Evolutionary conservation across 441 rosid genomes (phyloP).

Genomic region (Raphanus hybrid): DNA sequence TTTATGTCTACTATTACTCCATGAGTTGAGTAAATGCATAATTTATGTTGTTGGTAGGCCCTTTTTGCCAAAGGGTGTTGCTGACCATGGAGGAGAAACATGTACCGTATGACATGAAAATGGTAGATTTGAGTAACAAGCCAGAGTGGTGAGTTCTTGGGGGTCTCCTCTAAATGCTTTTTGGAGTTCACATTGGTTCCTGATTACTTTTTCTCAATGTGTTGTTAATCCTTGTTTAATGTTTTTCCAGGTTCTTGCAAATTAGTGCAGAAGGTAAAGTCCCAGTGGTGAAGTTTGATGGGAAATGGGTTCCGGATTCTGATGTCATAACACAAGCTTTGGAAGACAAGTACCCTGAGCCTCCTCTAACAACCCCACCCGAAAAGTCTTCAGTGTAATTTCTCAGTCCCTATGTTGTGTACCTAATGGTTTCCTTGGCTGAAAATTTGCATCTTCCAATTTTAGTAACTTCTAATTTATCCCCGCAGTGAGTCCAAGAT

Average conservation of each 20-base stretch:
- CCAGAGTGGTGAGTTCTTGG: conserved; percentile 80
- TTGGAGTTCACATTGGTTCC: conserved; percentile 4
- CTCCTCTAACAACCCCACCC: conserved; percentile 73
- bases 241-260: conserved; percentile 68
- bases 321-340: conserved; percentile 82
- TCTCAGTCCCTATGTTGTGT: too few species aligned
- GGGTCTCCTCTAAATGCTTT: neutral
- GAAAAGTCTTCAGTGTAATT: conserved; percentile 85
- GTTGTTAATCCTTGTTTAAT: conserved; percentile 18
- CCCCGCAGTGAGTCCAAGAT: too few species aligned
- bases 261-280: conserved; percentile 93
- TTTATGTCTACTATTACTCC: neutral
- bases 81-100: conserved; percentile 91
- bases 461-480: too few species aligned
- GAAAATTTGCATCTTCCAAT: too few species aligned
- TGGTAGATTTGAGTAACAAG: conserved; percentile 81
- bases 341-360: conserved; percentile 89
- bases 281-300: conserved; percentile 80
- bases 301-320: conserved; percentile 93
- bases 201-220: neutral
- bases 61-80: conserved; percentile 87
- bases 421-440: too few species aligned
- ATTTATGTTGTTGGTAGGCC: conserved; percentile 52
- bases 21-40: conserved; percentile 15
- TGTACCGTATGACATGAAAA: conserved; percentile 81